Conservation (phyloP, 2,329 filamentous ascomycete species). For the Tolypocladium inflatum region DNA sequence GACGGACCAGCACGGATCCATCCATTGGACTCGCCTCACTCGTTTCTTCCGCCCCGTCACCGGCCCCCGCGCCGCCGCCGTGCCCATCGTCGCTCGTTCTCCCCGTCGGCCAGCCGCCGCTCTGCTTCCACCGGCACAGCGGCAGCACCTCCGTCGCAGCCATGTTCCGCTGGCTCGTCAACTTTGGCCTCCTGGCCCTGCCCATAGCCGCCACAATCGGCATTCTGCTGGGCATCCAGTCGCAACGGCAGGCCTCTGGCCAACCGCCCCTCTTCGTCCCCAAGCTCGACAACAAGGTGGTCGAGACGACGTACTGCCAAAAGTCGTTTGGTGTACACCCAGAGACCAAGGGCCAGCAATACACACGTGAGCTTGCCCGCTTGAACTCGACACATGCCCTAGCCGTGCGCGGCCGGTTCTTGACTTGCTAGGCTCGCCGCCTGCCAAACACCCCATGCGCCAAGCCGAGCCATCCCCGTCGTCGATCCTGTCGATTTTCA, state of each 20-base stretch:
- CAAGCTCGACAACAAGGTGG: conserved; percentile 19
- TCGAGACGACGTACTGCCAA: conserved; percentile 29
- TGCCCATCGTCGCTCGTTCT: background rate
- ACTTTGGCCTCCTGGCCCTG: conserved; percentile 37
- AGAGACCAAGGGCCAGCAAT: conserved; percentile 31
- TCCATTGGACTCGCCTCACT: background rate
- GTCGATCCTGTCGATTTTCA: background rate
- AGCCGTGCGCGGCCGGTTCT: background rate
- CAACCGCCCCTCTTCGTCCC: conserved; percentile 32
- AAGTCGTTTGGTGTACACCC: conserved; percentile 35
- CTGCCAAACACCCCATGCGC: background rate
- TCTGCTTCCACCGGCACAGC: background rate
- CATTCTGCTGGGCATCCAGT: conserved; percentile 38
- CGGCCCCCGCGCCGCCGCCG: background rate
- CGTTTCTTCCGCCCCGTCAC: background rate
- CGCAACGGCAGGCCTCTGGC: conserved; percentile 30
- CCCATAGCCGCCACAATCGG: conserved; percentile 40
- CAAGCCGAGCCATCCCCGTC: background rate
- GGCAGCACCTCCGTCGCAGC: background rate
- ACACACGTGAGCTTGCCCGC: conserved; percentile 31
- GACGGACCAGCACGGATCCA: background rate
- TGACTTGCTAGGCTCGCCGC: too few relatives aligned
- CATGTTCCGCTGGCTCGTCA: conserved; percentile 38
- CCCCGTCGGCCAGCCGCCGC: background rate
- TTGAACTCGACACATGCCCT: background rate